A percentile compares a stretch with the other conserved stretches of the same genome.
Evolutionary conservation across 805 yeast species (phyloP).

Genomic region (Pichia sporocuriosa): DNA sequence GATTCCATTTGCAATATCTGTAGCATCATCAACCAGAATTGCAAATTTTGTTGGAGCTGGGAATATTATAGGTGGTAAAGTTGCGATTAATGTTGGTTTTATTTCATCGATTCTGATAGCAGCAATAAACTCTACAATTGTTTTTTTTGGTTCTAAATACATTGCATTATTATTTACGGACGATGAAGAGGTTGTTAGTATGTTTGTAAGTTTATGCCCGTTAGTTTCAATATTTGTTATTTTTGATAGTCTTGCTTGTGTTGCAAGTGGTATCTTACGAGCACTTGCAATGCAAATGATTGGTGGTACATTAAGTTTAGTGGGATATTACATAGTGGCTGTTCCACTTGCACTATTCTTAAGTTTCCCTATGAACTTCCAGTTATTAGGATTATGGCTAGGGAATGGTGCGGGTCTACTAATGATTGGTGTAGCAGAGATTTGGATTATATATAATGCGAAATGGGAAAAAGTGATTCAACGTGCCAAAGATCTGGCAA

Average conservation of each 20-base stretch:
- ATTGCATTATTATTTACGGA: constrained; percentile 55
- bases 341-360: constrained; percentile 58
- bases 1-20: constrained; percentile 52
- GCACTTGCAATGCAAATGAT: constrained; percentile 72
- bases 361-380: constrained; percentile 42
- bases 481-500: constrained; percentile 17
- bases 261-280: constrained; percentile 65
- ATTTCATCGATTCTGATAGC: constrained; percentile 30
- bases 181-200: constrained; percentile 48
- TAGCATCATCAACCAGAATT: constrained; percentile 48
- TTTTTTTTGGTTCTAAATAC: constrained; percentile 40
- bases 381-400: constrained; percentile 64
- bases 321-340: constrained; percentile 67
- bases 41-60: constrained; percentile 47
- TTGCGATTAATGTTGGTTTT: constrained; percentile 40
- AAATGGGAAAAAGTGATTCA: constrained; percentile 47
- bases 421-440: constrained; percentile 44
- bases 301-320: constrained; percentile 63
- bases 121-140: constrained; percentile 35
- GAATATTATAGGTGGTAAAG: constrained; percentile 25
- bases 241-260: constrained; percentile 63
- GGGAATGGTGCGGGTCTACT: constrained; percentile 64
- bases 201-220: constrained; percentile 55
- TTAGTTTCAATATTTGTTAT: constrained; percentile 59
- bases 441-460: constrained; percentile 38